A percentile compares a stretch with the other conserved stretches of the same genome.
These are phyloP conservation scores for Cyberlindnera lachancei DNA, from an alignment of 805 yeast genomes.

Conservation along the genomic window DNA sequence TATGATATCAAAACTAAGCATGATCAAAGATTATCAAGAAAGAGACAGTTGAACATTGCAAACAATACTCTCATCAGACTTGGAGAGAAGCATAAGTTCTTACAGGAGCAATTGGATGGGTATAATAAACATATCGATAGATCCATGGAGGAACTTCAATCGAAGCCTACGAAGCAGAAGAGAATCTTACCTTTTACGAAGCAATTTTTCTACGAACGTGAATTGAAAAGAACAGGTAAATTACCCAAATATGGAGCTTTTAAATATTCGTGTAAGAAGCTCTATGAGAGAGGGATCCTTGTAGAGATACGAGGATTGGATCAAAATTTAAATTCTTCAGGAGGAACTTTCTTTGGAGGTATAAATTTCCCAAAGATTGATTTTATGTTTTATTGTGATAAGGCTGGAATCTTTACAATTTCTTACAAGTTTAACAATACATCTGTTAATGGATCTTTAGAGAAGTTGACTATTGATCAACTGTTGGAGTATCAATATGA, in stretches of 20 bases:
- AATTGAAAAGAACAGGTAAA: constrained; percentile 56
- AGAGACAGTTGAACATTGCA: constrained; percentile 38
- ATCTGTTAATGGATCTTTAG: constrained; percentile 49
- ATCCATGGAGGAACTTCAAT: constrained; percentile 43
- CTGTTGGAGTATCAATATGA: constrained; percentile 71
- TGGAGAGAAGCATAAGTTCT: constrained; percentile 36
- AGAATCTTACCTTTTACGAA: constrained; percentile 52
- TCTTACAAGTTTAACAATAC: constrained; percentile 69
- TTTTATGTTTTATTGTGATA: constrained; percentile 70
- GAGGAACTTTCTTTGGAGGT: constrained; percentile 30
- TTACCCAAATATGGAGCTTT: constrained; percentile 71
- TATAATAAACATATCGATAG: constrained; percentile 42
- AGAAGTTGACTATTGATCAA: constrained; percentile 59
- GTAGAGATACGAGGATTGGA: constrained; percentile 50
- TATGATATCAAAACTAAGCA: constrained; percentile 60
- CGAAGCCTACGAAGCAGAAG: constrained; percentile 24
- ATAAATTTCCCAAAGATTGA: constrained; percentile 59
- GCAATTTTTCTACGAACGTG: constrained; percentile 70
- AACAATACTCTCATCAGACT: constrained; percentile 37
- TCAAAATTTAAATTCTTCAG: constrained; percentile 28
- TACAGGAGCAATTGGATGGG: constrained; percentile 33
- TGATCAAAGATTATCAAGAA: constrained; percentile 40
- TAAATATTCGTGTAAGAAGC: constrained; percentile 66
- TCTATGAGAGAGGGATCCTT: constrained; percentile 66
- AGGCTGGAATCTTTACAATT: constrained; percentile 62